Percentiles rank a stretch among this genome's conserved stretches.
phyloP scores from a whole-genome alignment of 2,329 filamentous ascomycete species.

The Alternaria viburni region DNA sequence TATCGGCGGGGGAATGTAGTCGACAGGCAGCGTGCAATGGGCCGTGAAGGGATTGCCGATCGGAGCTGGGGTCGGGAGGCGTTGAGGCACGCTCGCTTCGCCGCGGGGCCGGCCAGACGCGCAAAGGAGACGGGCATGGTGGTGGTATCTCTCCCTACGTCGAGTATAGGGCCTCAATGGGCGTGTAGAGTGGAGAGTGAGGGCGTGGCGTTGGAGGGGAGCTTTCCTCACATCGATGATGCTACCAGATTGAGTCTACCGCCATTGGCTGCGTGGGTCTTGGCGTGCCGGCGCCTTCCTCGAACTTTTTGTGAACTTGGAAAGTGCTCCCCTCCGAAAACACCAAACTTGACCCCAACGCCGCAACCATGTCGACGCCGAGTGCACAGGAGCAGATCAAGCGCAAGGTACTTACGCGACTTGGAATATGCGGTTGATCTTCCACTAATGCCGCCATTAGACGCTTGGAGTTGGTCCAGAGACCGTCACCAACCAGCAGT shows the following conservation, averaged over 20 bases:
- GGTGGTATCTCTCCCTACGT: conserved; percentile 36
- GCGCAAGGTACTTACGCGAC: conserved; percentile 62
- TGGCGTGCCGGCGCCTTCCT: conserved; percentile 25
- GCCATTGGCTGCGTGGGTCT: conserved; percentile 39
- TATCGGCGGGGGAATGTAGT: conserved; percentile 68
- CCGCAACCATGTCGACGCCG: conserved; percentile 52
- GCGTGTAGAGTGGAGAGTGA: conserved; percentile 38
- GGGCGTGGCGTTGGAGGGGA: conserved; percentile 43
- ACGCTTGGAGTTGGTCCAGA: conserved; percentile 87
- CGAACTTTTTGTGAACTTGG: conserved; percentile 33
- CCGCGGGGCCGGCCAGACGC: conserved; percentile 74
- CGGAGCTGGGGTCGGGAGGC: conserved; percentile 57
- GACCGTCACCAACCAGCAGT: conserved; percentile 86
- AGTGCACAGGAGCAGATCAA: conserved; percentile 62
- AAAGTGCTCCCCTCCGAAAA: conserved; percentile 25
- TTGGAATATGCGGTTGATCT: background rate
- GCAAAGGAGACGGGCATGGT: conserved; percentile 74
- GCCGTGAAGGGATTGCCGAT: conserved; percentile 47
- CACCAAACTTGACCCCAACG: conserved; percentile 12
- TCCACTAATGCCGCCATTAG: conserved; percentile 53
- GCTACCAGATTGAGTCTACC: conserved; percentile 33
- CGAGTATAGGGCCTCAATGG: conserved; percentile 45
- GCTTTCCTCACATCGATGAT: conserved; percentile 35
- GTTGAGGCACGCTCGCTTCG: conserved; percentile 68
- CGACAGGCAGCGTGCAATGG: conserved; percentile 68